These are phyloP conservation scores for Chrysochromulina tobinii DNA, from an alignment of 78 protist species.

Conservation along the genomic window DNA sequence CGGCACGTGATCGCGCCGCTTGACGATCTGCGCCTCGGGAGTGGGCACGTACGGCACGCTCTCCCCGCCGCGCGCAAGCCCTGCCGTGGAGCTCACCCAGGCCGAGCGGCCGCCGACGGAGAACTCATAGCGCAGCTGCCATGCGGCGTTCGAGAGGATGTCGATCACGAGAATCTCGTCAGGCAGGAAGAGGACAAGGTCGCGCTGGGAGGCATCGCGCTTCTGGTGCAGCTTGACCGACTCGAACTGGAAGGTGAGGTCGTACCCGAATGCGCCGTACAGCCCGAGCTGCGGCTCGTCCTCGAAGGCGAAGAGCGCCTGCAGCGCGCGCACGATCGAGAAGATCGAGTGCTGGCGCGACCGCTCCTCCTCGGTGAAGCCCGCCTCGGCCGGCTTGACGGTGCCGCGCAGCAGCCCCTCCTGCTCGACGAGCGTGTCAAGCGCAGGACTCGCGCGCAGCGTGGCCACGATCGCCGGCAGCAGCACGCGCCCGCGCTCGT, in stretches of 20 bases:
- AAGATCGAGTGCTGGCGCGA: conserved; percentile 43
- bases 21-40: neutral
- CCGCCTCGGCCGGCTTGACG: neutral
- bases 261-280: conserved; percentile 55
- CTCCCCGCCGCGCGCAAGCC: conserved; percentile 8
- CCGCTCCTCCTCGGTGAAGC: conserved; percentile 50
- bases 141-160: neutral
- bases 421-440: neutral
- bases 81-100: neutral
- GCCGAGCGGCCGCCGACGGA: neutral
- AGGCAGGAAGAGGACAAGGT: conserved; percentile 40
- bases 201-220: neutral
- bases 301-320: neutral
- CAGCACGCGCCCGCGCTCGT: conserved; percentile 37
- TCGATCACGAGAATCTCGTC: conserved; percentile 24
- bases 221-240: neutral
- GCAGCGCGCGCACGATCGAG: conserved; percentile 37
- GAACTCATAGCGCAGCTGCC: conserved; percentile 11
- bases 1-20: neutral
- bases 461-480: neutral
- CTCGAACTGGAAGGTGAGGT: conserved; percentile 43
- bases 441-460: neutral
- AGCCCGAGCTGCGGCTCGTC: conserved; percentile 39
- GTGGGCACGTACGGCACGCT: neutral
- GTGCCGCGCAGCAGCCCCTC: neutral